Conservation (phyloP, 2,329 filamentous ascomycete genomes). For the Cladophialophora chaetospira region DNA sequence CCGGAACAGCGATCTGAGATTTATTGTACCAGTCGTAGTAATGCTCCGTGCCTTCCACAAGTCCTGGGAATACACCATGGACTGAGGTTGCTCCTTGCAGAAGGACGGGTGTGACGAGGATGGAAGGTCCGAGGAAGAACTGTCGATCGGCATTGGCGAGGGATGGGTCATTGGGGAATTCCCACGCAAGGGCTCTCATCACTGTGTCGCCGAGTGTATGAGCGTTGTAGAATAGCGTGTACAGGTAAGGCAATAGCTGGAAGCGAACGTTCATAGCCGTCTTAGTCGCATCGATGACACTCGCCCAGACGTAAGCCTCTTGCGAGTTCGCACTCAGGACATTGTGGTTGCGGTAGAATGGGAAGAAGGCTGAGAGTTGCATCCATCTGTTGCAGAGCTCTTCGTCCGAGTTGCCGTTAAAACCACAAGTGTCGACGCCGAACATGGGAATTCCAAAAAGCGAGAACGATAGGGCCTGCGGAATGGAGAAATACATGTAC, state of each 20-base stretch:
- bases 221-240: slow-evolving; percentile 70
- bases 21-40: slow-evolving; percentile 86
- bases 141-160: slow-evolving; percentile 68
- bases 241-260: slow-evolving; percentile 71
- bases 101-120: slow-evolving; percentile 70
- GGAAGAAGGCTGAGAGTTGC: slow-evolving; percentile 73
- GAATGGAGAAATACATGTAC: slow-evolving; percentile 75
- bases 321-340: slow-evolving; percentile 61
- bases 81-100: slow-evolving; percentile 62
- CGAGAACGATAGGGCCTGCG: slow-evolving; percentile 73
- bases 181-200: slow-evolving; percentile 73
- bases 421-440: slow-evolving; percentile 70
- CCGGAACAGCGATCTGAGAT: slow-evolving; percentile 55
- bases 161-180: slow-evolving; percentile 68
- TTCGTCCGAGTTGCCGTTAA: slow-evolving; percentile 66
- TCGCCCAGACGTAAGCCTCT: slow-evolving; percentile 71
- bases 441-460: slow-evolving; percentile 79
- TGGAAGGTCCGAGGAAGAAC: slow-evolving; percentile 68
- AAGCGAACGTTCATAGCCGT: slow-evolving; percentile 72
- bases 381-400: slow-evolving; percentile 76
- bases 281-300: slow-evolving; percentile 65
- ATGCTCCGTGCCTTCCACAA: slow-evolving; percentile 51
- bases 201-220: slow-evolving; percentile 68
- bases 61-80: slow-evolving; percentile 69
- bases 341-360: slow-evolving; percentile 79